Base-by-base conservation (phyloP, 129 eudicot genomes). In the Saposhnikovia divaricata region DNA sequence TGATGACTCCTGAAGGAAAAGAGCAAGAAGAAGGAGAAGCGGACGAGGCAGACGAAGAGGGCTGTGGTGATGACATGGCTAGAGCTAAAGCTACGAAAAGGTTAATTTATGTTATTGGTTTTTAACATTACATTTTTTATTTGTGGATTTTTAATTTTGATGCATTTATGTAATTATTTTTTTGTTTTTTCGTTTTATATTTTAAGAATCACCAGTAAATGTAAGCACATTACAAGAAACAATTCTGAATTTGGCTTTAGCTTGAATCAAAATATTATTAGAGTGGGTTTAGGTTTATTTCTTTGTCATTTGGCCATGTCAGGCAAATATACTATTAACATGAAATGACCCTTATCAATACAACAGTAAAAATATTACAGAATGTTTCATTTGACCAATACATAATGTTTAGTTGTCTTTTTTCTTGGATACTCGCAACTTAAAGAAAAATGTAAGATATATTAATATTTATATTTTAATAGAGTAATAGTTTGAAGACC, bases 11-110 rank as follows among this genome's bases (percentile, higher is more conserved):
- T 61, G 14, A 61, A 61, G 69, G 69, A 12, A 23, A 61, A 61
- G 69, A 61, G 69, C 34, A 61, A 59, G 68, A 59, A 61, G 69
- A 59, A 61, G 69, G 69, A 61, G 69, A 61, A 61, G 34, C 34
- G 37, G 69, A 61, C 15, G 69, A 2, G 69, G 69, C 16, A 61
- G 31, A 61, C 6, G 16, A 61, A 25, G 69, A 61, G 27, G 14
- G 69, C 34, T n/a, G 69, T 61, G 69, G 6, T 9, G 34, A 61
- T 61, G 69, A 25, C 34, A 61, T 23, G 66, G 66, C 66, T 57
- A 57, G 10, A 57, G 28, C 66, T 57, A 57, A 11, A 61, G 69
- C 69, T 61, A 61, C 14, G 27, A n/a, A 21, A n/a, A 61, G 28
- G 69, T 61, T 25, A 61, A 15, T 61, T n/a, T 61, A 61, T 12